Percentiles rank a stretch among this genome's conserved stretches.
Conservation (phyloP, 192 early-diverging fungal genomes). For the Gaertneriomyces sp. region DNA sequence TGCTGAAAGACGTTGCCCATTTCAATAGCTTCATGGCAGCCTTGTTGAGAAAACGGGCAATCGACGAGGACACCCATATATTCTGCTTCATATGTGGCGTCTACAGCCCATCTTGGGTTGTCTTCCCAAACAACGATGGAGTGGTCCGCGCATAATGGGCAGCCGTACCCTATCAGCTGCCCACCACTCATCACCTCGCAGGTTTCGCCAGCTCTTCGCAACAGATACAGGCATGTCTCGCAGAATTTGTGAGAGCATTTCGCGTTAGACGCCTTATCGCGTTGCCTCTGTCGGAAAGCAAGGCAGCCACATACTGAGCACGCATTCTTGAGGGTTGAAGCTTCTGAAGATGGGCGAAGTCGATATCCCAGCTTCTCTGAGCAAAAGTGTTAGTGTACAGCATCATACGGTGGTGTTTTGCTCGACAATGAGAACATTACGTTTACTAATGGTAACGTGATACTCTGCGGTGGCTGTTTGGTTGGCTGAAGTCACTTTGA, state of each 20-base stretch:
- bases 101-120: conserved; percentile 10
- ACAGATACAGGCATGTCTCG: conserved; percentile 32
- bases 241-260: conserved; percentile 38
- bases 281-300: conserved; percentile 21
- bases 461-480: conserved; percentile 14
- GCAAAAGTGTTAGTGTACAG: neutral
- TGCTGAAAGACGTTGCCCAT: neutral
- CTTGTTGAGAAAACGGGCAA: conserved; percentile 27
- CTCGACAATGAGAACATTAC: neutral
- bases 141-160: conserved; percentile 24
- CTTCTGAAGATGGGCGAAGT: neutral
- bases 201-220: neutral
- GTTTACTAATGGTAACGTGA: conserved; percentile 22
- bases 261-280: conserved; percentile 8
- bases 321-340: neutral
- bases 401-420: neutral
- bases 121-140: conserved; percentile 6
- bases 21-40: conserved; percentile 9
- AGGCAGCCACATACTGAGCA: conserved; percentile 20
- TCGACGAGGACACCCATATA: neutral
- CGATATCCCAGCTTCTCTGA: conserved; percentile 17
- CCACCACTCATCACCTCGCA: neutral
- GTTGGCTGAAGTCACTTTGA: conserved; percentile 27
- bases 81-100: conserved; percentile 9
- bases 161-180: conserved; percentile 7